Conservation (phyloP, 169 alveolate species). For the Cytauxzoon felis region DNA sequence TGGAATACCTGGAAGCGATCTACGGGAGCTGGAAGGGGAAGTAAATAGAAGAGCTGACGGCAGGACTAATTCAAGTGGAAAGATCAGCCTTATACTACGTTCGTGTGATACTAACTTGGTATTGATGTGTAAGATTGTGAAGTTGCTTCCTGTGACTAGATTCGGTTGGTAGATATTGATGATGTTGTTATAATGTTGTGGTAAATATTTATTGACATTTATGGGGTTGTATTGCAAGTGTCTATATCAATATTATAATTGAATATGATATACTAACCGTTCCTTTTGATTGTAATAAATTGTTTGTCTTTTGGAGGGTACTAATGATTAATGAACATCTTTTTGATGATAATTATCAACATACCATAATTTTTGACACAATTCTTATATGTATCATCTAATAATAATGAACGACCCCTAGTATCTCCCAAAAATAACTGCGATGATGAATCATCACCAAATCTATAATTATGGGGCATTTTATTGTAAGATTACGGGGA, state of each 20-base stretch:
- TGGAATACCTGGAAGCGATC: no score
- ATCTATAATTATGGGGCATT: background rate
- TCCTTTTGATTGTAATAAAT: slow-evolving; percentile 5
- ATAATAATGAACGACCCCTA: slow-evolving; percentile 44
- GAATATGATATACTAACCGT: slow-evolving; percentile 13
- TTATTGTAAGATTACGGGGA: background rate
- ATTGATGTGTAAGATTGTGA: no score
- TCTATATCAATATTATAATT: background rate
- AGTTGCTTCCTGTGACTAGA: no score
- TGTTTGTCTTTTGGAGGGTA: background rate
- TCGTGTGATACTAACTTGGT: no score
- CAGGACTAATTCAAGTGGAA: no score
- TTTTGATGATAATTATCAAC: background rate
- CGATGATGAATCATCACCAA: slow-evolving; percentile 54
- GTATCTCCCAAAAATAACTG: slow-evolving; percentile 61
- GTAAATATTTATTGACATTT: slow-evolving; percentile 7
- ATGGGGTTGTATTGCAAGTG: slow-evolving; percentile 61
- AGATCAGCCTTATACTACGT: no score
- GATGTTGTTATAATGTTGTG: no score
- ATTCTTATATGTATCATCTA: slow-evolving; percentile 9
- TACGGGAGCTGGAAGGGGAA: no score
- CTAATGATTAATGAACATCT: slow-evolving; percentile 11
- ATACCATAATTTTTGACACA: background rate
- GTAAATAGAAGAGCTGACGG: no score
- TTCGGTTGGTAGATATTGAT: no score